phyloP scores from a whole-genome alignment of 371 early-diverging fungal genomes.

The Furculomyces boomerangus region DNA sequence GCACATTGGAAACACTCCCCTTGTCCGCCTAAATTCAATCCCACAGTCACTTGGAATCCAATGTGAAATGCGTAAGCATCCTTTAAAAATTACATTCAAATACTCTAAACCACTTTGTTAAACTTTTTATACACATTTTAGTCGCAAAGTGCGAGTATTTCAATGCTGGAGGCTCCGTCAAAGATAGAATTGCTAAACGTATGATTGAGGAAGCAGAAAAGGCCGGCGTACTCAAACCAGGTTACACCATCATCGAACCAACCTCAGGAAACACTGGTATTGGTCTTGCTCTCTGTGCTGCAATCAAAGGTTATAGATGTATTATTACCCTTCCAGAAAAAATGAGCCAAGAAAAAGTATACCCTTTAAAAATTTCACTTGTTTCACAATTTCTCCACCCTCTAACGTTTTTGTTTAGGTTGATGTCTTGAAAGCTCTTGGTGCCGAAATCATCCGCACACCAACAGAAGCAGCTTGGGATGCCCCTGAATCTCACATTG shows the following conservation, averaged over 20 bases:
- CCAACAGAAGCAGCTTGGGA: constrained; percentile 97
- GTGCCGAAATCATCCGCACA: constrained; percentile 93
- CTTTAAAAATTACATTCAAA: background rate
- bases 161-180: constrained; percentile 95
- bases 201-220: constrained; percentile 91
- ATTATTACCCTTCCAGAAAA: constrained; percentile 96
- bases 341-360: constrained; percentile 87
- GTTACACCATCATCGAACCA: constrained; percentile 85
- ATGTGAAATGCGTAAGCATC: constrained; percentile 76
- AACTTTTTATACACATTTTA: constrained; percentile 10
- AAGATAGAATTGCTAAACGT: constrained; percentile 89
- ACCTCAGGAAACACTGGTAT: constrained; percentile 95
- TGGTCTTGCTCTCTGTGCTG: constrained; percentile 80
- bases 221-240: constrained; percentile 73
- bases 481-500: constrained; percentile 91
- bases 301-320: constrained; percentile 90
- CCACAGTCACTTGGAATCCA: constrained; percentile 67
- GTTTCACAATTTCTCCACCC: background rate
- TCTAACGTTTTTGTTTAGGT: constrained; percentile 22
- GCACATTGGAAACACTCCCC: constrained; percentile 90
- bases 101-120: background rate
- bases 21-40: constrained; percentile 76
- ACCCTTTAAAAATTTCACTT: background rate
- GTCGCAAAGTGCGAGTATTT: constrained; percentile 96
- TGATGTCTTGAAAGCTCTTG: constrained; percentile 87